Evolutionary conservation across 306 rosid species (phyloP), one percentile per base, ranked within the genome.

Genomic region (Prunus padus): DNA sequence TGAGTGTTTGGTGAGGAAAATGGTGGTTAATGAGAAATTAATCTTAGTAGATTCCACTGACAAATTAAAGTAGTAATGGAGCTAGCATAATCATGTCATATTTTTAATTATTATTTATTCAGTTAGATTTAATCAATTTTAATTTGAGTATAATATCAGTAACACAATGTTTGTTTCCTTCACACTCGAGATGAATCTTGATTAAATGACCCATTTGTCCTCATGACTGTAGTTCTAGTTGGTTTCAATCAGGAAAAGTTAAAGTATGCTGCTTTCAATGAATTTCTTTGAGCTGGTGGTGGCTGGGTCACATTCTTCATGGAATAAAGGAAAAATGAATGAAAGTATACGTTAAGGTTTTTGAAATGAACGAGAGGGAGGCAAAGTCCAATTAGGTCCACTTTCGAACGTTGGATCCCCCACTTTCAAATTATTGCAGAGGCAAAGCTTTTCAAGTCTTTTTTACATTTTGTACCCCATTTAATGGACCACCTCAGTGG

Each of bases 391-490:
- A 82, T 63, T 46, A 55, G 71, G 83, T 16, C 57, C 54, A 61
- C 78, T 52, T 57, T 11, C 65, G 80, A 89, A 91, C 92, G 97
- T 93, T 93, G 97, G 98, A 91, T 91, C 87, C 96, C 88, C 44
- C 82, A 80, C 79, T 72, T 82, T 88, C 55, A 71, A 89, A 93
- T 93, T 75, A 91, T 89, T 83, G 83, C 69, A 61, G 68, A 37
- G 69, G 69, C 56, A 80, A 84, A 40, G 69, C 89, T 79, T 87
- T 87, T 77, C 60, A 47, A 78, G 66, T 61, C 33, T 46, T 80
- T 30, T 81, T 77, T 78, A 75, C 92, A 82, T 57, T 82, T 49
- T 86, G 91, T 86, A 61, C 81, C 89, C 88, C 81, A 84, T 80
- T 80, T 55, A 14, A 31, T 86, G 86, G 86, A 92, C 97, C 93